phyloP scores from a whole-genome alignment of 495 filamentous ascomycete genomes.

The Lentithecium fluviatile region DNA sequence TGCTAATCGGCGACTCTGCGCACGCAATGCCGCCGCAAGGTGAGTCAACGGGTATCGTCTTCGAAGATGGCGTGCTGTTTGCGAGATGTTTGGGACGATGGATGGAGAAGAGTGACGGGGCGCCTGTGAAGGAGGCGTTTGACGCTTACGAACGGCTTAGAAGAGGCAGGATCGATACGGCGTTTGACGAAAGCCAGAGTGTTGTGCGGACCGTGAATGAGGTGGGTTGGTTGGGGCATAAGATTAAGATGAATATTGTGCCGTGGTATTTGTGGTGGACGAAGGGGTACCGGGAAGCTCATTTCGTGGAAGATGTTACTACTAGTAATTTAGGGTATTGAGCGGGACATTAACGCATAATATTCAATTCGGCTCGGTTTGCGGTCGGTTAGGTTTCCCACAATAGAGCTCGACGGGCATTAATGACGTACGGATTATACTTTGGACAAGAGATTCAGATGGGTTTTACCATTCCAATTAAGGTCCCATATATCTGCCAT shows the following conservation, averaged over 20 bases:
- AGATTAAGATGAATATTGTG: conserved; percentile 43
- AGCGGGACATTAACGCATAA: too few species aligned
- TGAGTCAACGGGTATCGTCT: conserved; percentile 59
- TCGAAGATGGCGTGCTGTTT: conserved; percentile 62
- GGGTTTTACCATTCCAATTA: too few species aligned
- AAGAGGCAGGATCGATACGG: conserved; percentile 50
- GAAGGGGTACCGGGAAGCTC: conserved; percentile 33
- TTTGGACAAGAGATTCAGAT: too few species aligned
- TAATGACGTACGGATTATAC: too few species aligned
- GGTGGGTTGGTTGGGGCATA: conserved; percentile 44
- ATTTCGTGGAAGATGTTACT: conserved; percentile 43
- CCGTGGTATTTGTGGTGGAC: conserved; percentile 43
- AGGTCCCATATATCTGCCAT: too few species aligned
- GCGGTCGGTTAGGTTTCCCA: too few species aligned
- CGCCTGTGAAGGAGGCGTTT: conserved; percentile 48
- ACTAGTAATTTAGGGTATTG: conserved; percentile 33
- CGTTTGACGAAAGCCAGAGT: conserved; percentile 53
- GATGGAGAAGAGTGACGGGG: conserved; percentile 40
- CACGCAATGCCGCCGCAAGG: conserved; percentile 66
- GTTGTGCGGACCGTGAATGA: conserved; percentile 48
- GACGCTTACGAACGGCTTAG: conserved; percentile 54
- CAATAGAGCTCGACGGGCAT: too few species aligned
- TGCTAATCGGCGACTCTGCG: conserved; percentile 59
- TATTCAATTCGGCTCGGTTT: too few species aligned
- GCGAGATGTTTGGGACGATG: conserved; percentile 46